A percentile compares a stretch with the other conserved stretches of the same genome.
Evolutionary conservation across 257 asterid species (phyloP).

Genomic region (Primulina tabacum): DNA sequence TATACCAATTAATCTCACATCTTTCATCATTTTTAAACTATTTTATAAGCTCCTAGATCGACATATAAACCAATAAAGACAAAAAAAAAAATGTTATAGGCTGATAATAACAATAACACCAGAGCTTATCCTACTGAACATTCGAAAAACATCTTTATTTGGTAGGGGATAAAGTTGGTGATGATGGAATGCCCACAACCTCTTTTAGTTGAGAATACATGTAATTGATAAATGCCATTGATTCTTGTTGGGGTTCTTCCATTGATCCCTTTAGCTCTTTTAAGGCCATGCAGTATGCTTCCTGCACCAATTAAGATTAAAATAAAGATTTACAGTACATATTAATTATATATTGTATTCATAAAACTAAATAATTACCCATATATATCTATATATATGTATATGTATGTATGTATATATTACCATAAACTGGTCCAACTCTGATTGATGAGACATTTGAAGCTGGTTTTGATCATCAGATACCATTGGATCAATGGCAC

Average conservation of each 20-base stretch:
- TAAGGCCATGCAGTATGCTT: constrained; percentile 42
- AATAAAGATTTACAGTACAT: background rate
- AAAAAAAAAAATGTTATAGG: too few species aligned
- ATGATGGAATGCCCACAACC: constrained; percentile 23
- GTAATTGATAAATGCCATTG: constrained; percentile 46
- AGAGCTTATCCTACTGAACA: too few species aligned
- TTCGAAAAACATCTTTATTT: constrained; percentile 13
- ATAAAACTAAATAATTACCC: too few species aligned
- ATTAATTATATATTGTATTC: too few species aligned
- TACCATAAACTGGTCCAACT: constrained; percentile 60
- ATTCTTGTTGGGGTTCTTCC: constrained; percentile 51
- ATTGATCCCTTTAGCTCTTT: constrained; percentile 48
- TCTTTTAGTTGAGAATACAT: constrained; percentile 56
- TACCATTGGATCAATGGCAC: background rate
- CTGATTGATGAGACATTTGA: constrained; percentile 27
- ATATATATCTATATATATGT: too few species aligned
- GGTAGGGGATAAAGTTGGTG: too few species aligned
- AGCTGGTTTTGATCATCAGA: constrained; percentile 9
- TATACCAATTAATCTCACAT: too few species aligned
- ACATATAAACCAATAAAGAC: too few species aligned
- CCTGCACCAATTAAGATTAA: constrained; percentile 31
- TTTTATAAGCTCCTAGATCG: too few species aligned
- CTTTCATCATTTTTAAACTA: too few species aligned
- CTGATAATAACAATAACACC: too few species aligned
- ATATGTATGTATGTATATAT: background rate